A percentile compares a stretch with the other conserved stretches of the same genome.
phyloP scores from a whole-genome alignment of 768 basidiomycete species.

The Lyophyllum shimeji region DNA sequence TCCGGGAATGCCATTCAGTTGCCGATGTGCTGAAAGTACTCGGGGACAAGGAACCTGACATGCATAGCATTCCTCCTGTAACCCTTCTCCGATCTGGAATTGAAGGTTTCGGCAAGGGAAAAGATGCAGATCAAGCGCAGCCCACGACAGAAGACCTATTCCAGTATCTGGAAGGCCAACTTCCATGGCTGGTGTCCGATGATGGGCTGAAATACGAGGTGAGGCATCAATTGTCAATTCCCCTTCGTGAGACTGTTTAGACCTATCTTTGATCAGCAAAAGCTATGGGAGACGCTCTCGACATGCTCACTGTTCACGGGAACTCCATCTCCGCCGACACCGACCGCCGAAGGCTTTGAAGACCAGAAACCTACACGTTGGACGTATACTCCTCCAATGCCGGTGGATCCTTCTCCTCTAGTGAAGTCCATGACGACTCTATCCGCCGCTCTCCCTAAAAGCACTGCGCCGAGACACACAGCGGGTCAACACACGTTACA shows the following conservation, averaged over 20 bases:
- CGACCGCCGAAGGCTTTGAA: slow-evolving; percentile 20
- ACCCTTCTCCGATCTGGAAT: slow-evolving; percentile 67
- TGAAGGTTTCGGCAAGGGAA: slow-evolving; percentile 42
- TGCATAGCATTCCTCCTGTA: slow-evolving; percentile 41
- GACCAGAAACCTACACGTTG: slow-evolving; percentile 30
- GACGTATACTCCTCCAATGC: slow-evolving; percentile 36
- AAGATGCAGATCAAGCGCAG: slow-evolving; percentile 31
- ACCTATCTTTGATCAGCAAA: slow-evolving; percentile 29
- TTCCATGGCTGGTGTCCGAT: slow-evolving; percentile 56
- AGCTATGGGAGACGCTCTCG: slow-evolving; percentile 63
- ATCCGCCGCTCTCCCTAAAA: slow-evolving; percentile 35
- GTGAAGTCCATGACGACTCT: slow-evolving; percentile 35
- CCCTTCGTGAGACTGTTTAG: not conserved
- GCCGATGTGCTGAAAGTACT: slow-evolving; percentile 37
- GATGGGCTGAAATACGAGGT: slow-evolving; percentile 60
- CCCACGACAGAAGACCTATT: slow-evolving; percentile 64
- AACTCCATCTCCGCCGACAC: slow-evolving; percentile 16
- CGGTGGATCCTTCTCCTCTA: slow-evolving; percentile 35
- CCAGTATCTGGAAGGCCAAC: slow-evolving; percentile 50
- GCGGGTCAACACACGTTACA: slow-evolving; percentile 64
- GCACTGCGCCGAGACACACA: slow-evolving; percentile 27
- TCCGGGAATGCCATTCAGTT: slow-evolving; percentile 45
- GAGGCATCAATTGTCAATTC: not conserved
- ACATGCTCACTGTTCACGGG: slow-evolving; percentile 52
- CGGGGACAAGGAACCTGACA: slow-evolving; percentile 26